These are phyloP conservation scores for Salix brachista DNA, from an alignment of 345 rosid species.

Conservation along the genomic window DNA sequence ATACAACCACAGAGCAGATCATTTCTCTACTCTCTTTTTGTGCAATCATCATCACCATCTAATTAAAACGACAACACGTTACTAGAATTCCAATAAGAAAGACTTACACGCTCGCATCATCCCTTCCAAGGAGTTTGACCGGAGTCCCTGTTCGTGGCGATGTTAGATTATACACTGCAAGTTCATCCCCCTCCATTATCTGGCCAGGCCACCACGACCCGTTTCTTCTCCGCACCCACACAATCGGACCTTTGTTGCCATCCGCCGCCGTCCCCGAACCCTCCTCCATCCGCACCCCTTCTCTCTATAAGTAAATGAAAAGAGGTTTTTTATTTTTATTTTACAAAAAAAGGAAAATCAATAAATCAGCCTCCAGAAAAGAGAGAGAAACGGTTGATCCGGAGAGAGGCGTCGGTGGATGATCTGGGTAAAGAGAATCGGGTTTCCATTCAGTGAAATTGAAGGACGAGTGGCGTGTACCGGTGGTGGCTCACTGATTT, in stretches of 20 bases:
- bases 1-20: background rate
- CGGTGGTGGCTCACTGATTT: slow-evolving; percentile 9
- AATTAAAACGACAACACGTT: background rate
- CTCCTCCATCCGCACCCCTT: slow-evolving; percentile 39
- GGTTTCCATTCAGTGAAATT: slow-evolving; percentile 44
- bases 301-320: background rate
- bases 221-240: slow-evolving; percentile 95
- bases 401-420: slow-evolving; percentile 23
- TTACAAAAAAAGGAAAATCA: background rate
- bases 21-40: background rate
- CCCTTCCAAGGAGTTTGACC: slow-evolving; percentile 97
- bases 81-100: background rate
- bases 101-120: slow-evolving; percentile 98
- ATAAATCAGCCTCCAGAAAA: slow-evolving; percentile 41
- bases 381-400: slow-evolving; percentile 40
- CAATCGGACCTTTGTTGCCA: slow-evolving; percentile 56
- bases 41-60: background rate
- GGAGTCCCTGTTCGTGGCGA: slow-evolving; percentile 97
- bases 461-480: background rate
- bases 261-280: slow-evolving; percentile 46
- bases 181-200: slow-evolving; percentile 79
- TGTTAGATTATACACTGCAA: slow-evolving; percentile 61
- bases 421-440: slow-evolving; percentile 32
- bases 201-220: slow-evolving; percentile 99
- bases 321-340: slow-evolving; percentile 14